phyloP scores from a whole-genome alignment of 2,329 filamentous ascomycete species.

The Chrysoporthe cubensis region DNA sequence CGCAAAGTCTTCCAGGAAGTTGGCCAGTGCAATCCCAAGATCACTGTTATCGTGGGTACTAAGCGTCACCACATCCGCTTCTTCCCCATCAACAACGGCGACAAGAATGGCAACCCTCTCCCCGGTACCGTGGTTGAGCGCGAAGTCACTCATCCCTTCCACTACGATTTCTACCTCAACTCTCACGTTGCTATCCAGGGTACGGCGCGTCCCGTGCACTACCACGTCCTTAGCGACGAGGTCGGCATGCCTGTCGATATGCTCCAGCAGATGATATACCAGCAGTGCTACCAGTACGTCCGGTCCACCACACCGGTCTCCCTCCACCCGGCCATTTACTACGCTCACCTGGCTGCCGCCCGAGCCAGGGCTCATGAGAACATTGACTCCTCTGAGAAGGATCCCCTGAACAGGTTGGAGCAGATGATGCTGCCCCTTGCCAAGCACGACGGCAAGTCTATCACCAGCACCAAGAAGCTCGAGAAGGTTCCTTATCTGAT shows the following conservation, averaged over 20 bases:
- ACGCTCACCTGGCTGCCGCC: constrained; percentile 85
- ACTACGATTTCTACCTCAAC: constrained; percentile 81
- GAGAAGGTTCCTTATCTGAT: constrained; percentile 36
- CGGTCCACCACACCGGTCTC: constrained; percentile 93
- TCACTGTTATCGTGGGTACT: constrained; percentile 85
- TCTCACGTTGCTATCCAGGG: constrained; percentile 82
- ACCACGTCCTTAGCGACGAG: constrained; percentile 87
- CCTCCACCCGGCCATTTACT: constrained; percentile 88
- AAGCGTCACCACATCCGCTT: constrained; percentile 96
- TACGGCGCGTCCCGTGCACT: constrained; percentile 89
- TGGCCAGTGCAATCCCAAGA: constrained; percentile 55
- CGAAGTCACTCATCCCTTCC: constrained; percentile 88
- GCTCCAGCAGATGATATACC: constrained; percentile 87
- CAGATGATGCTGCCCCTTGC: constrained; percentile 39
- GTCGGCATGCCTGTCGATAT: constrained; percentile 67
- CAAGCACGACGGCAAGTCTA: constrained; percentile 31
- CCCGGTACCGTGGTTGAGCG: constrained; percentile 87
- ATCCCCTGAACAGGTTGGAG: constrained; percentile 32
- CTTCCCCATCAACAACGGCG: constrained; percentile 71
- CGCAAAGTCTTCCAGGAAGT: constrained; percentile 58
- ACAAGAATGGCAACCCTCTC: constrained; percentile 79
- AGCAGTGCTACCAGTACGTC: constrained; percentile 92
- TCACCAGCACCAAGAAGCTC: constrained; percentile 29
- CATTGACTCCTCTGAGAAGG: constrained; percentile 48
- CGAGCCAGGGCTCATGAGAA: constrained; percentile 78